Conservation (phyloP, 2,329 filamentous ascomycete species). For the Fusarium concolor region DNA sequence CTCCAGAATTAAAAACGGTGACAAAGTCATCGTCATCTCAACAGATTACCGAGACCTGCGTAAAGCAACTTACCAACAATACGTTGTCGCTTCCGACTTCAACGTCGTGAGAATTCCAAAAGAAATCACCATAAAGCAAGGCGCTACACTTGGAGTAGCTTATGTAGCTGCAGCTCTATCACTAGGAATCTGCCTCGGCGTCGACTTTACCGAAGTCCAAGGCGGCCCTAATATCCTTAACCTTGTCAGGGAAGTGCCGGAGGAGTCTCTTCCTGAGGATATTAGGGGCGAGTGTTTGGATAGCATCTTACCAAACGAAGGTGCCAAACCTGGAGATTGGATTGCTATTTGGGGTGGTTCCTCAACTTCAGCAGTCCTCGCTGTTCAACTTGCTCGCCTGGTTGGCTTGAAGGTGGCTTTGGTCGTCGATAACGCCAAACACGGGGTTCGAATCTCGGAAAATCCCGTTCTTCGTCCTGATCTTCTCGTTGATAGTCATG, state of each 20-base stretch:
- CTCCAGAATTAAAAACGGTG: slow-evolving; percentile 66
- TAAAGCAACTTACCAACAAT: slow-evolving; percentile 79
- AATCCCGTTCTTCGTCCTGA: slow-evolving; percentile 62
- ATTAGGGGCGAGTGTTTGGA: slow-evolving; percentile 72
- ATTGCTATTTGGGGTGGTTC: slow-evolving; percentile 81
- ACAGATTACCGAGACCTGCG: slow-evolving; percentile 80
- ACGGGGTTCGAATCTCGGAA: slow-evolving; percentile 68
- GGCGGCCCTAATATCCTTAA: slow-evolving; percentile 69
- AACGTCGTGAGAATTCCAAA: slow-evolving; percentile 73
- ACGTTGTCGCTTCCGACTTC: slow-evolving; percentile 72
- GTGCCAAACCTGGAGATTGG: slow-evolving; percentile 73
- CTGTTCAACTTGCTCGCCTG: slow-evolving; percentile 75
- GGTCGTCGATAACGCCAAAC: slow-evolving; percentile 74
- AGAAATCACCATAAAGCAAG: slow-evolving; percentile 63
- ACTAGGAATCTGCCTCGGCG: slow-evolving; percentile 75
- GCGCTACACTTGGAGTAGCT: slow-evolving; percentile 75
- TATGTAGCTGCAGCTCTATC: slow-evolving; percentile 76
- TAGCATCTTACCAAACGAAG: slow-evolving; percentile 62
- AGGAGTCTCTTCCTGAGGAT: slow-evolving; percentile 67
- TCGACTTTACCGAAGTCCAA: slow-evolving; percentile 68
- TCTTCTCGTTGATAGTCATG: slow-evolving; percentile 75
- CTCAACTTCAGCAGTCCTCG: slow-evolving; percentile 75
- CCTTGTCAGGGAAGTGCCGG: slow-evolving; percentile 60
- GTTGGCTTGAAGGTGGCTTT: slow-evolving; percentile 73
- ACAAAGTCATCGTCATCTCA: slow-evolving; percentile 72